Conservation (phyloP, 495 filamentous ascomycete species). For the Cetradonia linearis region DNA sequence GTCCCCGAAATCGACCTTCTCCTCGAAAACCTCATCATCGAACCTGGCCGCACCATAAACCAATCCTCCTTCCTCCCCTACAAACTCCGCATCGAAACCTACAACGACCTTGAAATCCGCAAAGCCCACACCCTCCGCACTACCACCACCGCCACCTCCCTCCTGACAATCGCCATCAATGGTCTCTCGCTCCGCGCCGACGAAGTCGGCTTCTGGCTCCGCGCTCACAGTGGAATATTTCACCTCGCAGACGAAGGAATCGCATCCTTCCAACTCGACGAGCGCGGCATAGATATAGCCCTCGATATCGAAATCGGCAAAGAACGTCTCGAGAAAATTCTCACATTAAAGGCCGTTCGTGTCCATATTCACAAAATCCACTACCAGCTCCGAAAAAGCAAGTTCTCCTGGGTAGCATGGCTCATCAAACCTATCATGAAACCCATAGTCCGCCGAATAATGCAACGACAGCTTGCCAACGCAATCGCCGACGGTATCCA, state of each 20-base stretch:
- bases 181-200: slow-evolving; percentile 73
- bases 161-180: slow-evolving; percentile 64
- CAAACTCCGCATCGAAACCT: slow-evolving; percentile 66
- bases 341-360: slow-evolving; percentile 62
- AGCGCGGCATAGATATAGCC: slow-evolving; percentile 75
- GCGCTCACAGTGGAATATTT: slow-evolving; percentile 57
- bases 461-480: slow-evolving; percentile 69
- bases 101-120: slow-evolving; percentile 74
- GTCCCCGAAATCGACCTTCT: slow-evolving; percentile 76
- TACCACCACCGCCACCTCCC: slow-evolving; percentile 51
- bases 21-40: slow-evolving; percentile 80
- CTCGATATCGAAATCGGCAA: slow-evolving; percentile 71
- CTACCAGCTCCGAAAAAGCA: slow-evolving; percentile 64
- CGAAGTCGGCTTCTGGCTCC: slow-evolving; percentile 74
- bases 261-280: slow-evolving; percentile 72
- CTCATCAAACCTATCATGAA: slow-evolving; percentile 75
- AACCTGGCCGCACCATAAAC: slow-evolving; percentile 78
- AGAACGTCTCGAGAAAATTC: slow-evolving; percentile 64
- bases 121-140: slow-evolving; percentile 66
- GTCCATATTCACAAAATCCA: slow-evolving; percentile 80
- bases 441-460: slow-evolving; percentile 62
- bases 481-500: slow-evolving; percentile 59
- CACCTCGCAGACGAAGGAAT: slow-evolving; percentile 72
- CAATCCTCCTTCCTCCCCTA: slow-evolving; percentile 83
- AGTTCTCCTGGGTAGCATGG: slow-evolving; percentile 69